These are phyloP conservation scores for Thymus mandschuricus DNA, from an alignment of 257 asterid species.

Conservation along the genomic window DNA sequence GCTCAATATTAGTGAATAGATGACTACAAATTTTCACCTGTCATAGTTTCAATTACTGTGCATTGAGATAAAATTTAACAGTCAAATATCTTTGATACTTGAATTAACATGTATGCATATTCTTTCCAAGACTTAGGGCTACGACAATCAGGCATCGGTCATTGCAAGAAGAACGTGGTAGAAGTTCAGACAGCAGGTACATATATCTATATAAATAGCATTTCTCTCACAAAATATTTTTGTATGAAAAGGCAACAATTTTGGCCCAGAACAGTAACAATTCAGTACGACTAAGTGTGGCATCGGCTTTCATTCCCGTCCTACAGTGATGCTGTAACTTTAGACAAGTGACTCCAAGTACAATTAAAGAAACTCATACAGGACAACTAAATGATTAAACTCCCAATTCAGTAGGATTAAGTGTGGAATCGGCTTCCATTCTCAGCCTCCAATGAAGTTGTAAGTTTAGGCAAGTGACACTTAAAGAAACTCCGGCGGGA, in stretches of 20 bases:
- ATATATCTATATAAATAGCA: background rate
- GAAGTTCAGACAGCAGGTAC: background rate
- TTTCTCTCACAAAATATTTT: background rate
- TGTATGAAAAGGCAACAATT: background rate
- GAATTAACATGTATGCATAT: constrained; percentile 13
- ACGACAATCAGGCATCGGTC: constrained; percentile 3
- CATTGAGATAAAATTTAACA: background rate
- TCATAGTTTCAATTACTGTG: background rate
- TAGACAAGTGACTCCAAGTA: constrained; percentile 2
- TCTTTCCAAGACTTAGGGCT: background rate
- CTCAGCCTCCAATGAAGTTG: background rate
- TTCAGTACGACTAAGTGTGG: background rate
- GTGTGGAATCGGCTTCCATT: background rate
- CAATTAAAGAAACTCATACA: background rate
- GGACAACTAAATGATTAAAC: background rate
- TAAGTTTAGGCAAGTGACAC: background rate
- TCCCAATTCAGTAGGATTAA: background rate
- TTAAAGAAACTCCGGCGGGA: background rate
- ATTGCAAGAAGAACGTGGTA: background rate
- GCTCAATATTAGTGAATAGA: background rate
- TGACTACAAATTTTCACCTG: background rate
- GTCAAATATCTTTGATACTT: background rate
- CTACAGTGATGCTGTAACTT: background rate
- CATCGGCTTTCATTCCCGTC: background rate
- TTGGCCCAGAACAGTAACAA: background rate